Base-by-base conservation (phyloP, 192 early-diverging fungal species). In the Linnemannia schmuckeri region DNA sequence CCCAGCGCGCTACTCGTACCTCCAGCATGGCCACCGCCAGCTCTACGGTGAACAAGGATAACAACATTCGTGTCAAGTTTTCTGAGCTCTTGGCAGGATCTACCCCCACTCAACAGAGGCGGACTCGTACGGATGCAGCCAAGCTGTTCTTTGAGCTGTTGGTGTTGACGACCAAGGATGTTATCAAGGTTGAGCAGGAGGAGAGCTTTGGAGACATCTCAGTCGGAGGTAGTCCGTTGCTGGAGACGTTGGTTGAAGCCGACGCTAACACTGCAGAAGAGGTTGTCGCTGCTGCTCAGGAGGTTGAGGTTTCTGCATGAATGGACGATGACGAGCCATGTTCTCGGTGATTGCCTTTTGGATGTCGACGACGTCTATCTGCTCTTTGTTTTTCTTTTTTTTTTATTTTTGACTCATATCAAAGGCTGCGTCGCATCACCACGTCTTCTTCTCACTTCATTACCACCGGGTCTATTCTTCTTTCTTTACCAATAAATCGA, bases 91-190 rank as follows among this genome's bases (percentile, higher is more conserved):
- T 83, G 83, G 81, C 78, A 75, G 63, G 42, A 54, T 57, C 74
- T n/a, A 74, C 33, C 33, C 35, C 27, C 61, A 85, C 18, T 30
- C 76, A 77, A 75, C 88, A 75, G 30, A 89, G 90, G 52, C 89
- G 88, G 20, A 93, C 90, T 44, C 91, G 94, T 37, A 79, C 90
- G 15, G 96, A 95, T 72, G 96, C 96, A 20, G 97, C 94, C 41
- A 93, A 93, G 70, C 83, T 97, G 66, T 99, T 99, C 88, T 99
- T 97, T 89, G 98, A 99, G 85, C 79, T 99, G 35, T 89, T 99
- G 44, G 95, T 98, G 7, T 89, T 99, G 52, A 94, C 96, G 76
- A 97, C 98, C 2, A 96, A 94, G 78, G 94, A 96, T 81, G 91
- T 97, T 88, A 88, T 99, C 55, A 89, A 95, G 40, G 94, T 98